Conservation (phyloP, 2,329 filamentous ascomycete genomes). For the Fusarium temperatum region DNA sequence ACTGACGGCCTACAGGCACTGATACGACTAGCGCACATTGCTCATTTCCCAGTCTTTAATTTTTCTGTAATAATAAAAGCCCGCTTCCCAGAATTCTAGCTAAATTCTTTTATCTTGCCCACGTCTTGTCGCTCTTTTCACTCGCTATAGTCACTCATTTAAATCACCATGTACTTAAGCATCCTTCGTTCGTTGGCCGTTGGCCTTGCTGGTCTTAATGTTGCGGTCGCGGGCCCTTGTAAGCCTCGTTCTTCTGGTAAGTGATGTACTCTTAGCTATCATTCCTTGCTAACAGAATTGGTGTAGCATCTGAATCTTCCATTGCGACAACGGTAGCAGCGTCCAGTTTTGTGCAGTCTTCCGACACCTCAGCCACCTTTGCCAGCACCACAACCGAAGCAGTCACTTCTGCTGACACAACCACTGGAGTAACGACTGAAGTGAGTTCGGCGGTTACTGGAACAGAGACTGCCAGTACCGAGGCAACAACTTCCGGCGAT, state of each 20-base stretch:
- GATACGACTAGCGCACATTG: not conserved
- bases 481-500: not conserved
- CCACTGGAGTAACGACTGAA: not conserved
- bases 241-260: not conserved
- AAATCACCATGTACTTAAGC: not conserved
- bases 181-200: not conserved
- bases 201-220: not conserved
- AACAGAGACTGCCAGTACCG: not conserved
- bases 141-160: not conserved
- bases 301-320: not conserved
- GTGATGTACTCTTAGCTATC: fast-evolving
- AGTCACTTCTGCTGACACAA: not conserved
- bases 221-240: not conserved
- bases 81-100: not conserved
- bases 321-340: not conserved
- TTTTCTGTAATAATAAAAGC: not conserved
- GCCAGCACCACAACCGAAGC: not conserved
- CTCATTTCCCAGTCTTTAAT: not conserved
- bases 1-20: not conserved
- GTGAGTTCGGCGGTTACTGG: not conserved
- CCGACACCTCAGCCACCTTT: not conserved
- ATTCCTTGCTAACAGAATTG: not conserved
- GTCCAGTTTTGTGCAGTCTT: not conserved
- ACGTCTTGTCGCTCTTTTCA: too few species aligned
- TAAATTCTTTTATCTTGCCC: too few species aligned